A percentile compares a stretch with the other conserved stretches of the same genome.
Evolutionary conservation across 1,284 basidiomycete genomes (phyloP).

Genomic region (Afroboletus lepidellus): DNA sequence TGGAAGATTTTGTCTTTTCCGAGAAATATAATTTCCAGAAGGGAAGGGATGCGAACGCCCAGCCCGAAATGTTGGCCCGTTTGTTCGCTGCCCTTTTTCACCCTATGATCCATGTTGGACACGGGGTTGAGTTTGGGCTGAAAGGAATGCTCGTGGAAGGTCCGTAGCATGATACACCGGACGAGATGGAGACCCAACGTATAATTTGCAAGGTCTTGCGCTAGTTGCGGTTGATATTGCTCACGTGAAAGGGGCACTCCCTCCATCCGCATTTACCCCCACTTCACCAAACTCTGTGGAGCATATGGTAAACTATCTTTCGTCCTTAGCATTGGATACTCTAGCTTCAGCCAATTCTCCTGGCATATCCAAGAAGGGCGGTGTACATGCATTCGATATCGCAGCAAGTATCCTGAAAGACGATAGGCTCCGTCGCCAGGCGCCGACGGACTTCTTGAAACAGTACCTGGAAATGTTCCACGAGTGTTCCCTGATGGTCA

Average conservation of each 20-base stretch:
- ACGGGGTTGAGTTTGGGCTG: constrained; percentile 34
- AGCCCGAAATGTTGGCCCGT: constrained; percentile 28
- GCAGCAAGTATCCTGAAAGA: constrained; percentile 30
- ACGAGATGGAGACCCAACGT: neutral
- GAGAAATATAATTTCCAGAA: constrained; percentile 44
- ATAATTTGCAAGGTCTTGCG: constrained; percentile 27
- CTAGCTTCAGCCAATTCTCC: neutral
- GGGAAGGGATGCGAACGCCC: constrained; percentile 12
- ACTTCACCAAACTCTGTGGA: neutral
- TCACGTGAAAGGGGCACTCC: constrained; percentile 20
- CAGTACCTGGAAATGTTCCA: constrained; percentile 1
- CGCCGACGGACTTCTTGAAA: neutral
- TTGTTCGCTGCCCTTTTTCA: constrained; percentile 28
- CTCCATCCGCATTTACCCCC: constrained; percentile 13
- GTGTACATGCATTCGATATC: constrained; percentile 30
- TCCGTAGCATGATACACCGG: constrained; percentile 1
- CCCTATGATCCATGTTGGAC: constrained; percentile 30
- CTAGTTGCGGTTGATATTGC: constrained; percentile 16
- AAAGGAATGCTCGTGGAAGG: constrained; percentile 33
- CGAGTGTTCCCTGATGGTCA: constrained; percentile 6
- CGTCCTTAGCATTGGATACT: constrained; percentile 11
- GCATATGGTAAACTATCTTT: constrained; percentile 2
- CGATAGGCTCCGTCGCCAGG: constrained; percentile 8
- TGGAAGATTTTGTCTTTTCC: constrained; percentile 63
- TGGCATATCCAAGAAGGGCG: constrained; percentile 4